These are phyloP conservation scores for Cordia subcordata DNA, from an alignment of 257 asterid species.

Conservation along the genomic window DNA sequence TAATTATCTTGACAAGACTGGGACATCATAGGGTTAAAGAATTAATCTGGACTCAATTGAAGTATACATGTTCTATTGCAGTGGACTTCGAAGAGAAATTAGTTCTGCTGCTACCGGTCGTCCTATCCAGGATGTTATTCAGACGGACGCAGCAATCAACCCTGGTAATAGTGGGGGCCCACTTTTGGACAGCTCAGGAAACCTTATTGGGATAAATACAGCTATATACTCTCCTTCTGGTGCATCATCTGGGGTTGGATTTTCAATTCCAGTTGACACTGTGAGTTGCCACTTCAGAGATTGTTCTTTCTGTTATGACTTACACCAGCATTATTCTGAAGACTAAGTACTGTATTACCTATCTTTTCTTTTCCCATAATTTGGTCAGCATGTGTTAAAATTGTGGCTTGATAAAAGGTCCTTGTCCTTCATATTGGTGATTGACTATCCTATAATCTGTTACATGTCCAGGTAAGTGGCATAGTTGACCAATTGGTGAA, in stretches of 20 bases:
- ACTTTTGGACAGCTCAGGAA: conserved; percentile 95
- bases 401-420: no score
- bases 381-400: background rate
- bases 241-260: conserved; percentile 99
- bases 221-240: conserved; percentile 99
- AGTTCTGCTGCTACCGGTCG: conserved; percentile 99
- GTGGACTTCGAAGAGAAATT: conserved; percentile 96
- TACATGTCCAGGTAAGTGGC: conserved; percentile 64
- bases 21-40: no score
- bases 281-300: conserved; percentile 40
- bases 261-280: conserved; percentile 98
- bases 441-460: background rate
- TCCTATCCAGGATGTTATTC: conserved; percentile 97
- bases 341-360: background rate
- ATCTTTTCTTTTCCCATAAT: background rate
- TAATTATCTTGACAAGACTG: no score
- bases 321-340: background rate
- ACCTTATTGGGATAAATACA: conserved; percentile 92
- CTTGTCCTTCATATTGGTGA: background rate
- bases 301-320: background rate
- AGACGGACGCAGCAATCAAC: conserved; percentile 98
- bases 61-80: conserved; percentile 15
- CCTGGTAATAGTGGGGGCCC: conserved; percentile 99
- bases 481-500: conserved; percentile 91
- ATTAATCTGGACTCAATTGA: background rate